Conservation (phyloP, 805 yeast species). For the Brettanomyces naardenensis region DNA sequence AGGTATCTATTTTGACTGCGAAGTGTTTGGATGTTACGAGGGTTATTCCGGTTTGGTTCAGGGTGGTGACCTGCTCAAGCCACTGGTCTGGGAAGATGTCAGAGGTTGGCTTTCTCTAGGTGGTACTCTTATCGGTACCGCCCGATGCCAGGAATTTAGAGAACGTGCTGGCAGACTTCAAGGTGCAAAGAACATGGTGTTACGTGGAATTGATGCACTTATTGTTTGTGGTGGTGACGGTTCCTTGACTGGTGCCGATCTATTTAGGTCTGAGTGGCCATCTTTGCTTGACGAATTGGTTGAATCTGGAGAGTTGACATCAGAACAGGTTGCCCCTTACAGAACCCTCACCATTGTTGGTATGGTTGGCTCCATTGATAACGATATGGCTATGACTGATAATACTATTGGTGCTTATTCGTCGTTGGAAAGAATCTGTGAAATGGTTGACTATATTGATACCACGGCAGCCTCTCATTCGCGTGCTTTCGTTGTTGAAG, state of each 20-base stretch:
- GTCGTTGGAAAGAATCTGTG: constrained; percentile 67
- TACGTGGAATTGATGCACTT: constrained; percentile 67
- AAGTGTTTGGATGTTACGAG: constrained; percentile 84
- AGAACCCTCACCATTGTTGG: constrained; percentile 63
- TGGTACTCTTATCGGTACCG: constrained; percentile 77
- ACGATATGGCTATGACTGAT: constrained; percentile 80
- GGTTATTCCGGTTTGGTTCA: constrained; percentile 90
- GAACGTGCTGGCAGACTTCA: constrained; percentile 57
- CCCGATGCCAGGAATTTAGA: constrained; percentile 60
- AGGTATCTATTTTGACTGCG: constrained; percentile 81
- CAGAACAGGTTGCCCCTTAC: constrained; percentile 38
- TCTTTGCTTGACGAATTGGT: constrained; percentile 53
- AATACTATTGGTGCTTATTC: constrained; percentile 78
- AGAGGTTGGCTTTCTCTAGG: constrained; percentile 64
- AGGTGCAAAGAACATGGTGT: constrained; percentile 60
- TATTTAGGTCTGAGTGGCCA: constrained; percentile 75
- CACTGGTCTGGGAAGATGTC: constrained; percentile 74
- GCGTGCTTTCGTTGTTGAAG: constrained; percentile 78
- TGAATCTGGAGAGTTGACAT: constrained; percentile 35
- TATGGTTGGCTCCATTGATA: constrained; percentile 76
- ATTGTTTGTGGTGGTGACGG: constrained; percentile 84
- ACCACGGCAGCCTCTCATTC: constrained; percentile 81
- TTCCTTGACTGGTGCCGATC: constrained; percentile 74
- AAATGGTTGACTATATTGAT: constrained; percentile 72
- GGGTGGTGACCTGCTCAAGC: constrained; percentile 71